Base-by-base conservation (phyloP, 2,329 filamentous ascomycete genomes). In the Colletotrichum phormii region DNA sequence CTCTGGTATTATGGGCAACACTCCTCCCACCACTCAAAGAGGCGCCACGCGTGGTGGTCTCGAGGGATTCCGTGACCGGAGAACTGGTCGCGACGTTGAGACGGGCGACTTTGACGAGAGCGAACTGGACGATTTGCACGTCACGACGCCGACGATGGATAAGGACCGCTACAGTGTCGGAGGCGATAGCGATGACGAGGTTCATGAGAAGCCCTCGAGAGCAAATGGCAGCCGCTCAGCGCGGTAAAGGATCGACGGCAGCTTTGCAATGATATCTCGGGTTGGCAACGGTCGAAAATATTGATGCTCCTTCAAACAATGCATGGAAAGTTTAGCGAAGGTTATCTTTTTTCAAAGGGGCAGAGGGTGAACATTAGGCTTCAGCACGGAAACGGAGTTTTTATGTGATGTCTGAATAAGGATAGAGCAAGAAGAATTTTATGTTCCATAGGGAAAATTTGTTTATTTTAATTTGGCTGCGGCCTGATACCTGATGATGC, bases 81-180 rank as follows among this genome's bases (percentile, higher is more conserved):
- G 84, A 6, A 77, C 77, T 33, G 82, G 80, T 42, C 82, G 87
- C 13, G 90, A 92, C 77, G 81, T 93, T 5, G 91, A 93, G 79
- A 88, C 90, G 0, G 89, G 86, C 2, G 90, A 91, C 76, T 92
- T 92, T 77, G 90, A 92, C 75, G 91, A 92, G 83, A 89, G 86
- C 75, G 89, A 91, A 79, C 81, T 93, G 55, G 90, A 92, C 72
- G 89, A 91, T 73, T 80, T 93, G 51, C 88, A 90, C 75, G 81
- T 86, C 37, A 80, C 83, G 49, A 87, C 86, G 26, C 87, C 89
- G 1, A 83, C 80, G 18, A 76, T 82, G 55, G 80, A 81, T 29
- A 83, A 84, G 55, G 84, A 86, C 69, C 85, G 85, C 75, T 92
- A 92, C 78, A 88, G 86, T 69, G 82, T 91, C 9, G 90, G 89